Base-by-base conservation (phyloP, 225 moss, liverwort and hornwort genomes). In the Rhytidiadelphus loreus region DNA sequence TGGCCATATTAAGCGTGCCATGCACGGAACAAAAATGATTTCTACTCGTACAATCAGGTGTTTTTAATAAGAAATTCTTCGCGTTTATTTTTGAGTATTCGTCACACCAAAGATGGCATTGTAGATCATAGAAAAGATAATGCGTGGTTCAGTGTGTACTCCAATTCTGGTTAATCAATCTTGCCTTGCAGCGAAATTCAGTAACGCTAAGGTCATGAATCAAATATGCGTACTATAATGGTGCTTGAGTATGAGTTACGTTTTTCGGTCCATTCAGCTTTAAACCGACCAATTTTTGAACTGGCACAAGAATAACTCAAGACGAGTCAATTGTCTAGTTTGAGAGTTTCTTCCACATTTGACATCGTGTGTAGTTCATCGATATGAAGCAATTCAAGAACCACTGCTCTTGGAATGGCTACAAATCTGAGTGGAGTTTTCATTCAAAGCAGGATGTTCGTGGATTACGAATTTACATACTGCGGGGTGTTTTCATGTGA, bases 1-100 rank as follows among this genome's bases (percentile, higher is more conserved):
- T 90, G 95, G 96, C 79, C 93, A 96, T 70, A 92, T 96, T 50
- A 94, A 92, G 72, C 92, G 94, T 76, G 94, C 96, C 70, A 96
- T 96, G 96, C 96, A 96, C 84, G 96, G 95, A 83, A 94, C 93
- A 59, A 93, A 91, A 80, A 95, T 95, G 96, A 91, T 96, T 59
- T 93, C 95, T 23, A 81, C 88, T 93, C 93, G 93, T 73, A 93
- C 92, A 75, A 94, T 91, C 92, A 96, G 96, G 96, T 95, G 50
- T 63, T 52, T 66, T 66, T 35, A 72, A 50, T 24, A 57, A 39
- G 37, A 56, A 28, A 46, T 48, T 82, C 20, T n/a, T 85, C 46
- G 35, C 39, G 55, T 26, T 46, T 30, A 61, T 55, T 88, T 74
- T 77, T 17, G 50, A 66, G 53, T 61, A 52, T 9, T n/a, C 24